phyloP scores from a whole-genome alignment of 2,329 filamentous ascomycete species.

The Colletotrichum sansevieriae region DNA sequence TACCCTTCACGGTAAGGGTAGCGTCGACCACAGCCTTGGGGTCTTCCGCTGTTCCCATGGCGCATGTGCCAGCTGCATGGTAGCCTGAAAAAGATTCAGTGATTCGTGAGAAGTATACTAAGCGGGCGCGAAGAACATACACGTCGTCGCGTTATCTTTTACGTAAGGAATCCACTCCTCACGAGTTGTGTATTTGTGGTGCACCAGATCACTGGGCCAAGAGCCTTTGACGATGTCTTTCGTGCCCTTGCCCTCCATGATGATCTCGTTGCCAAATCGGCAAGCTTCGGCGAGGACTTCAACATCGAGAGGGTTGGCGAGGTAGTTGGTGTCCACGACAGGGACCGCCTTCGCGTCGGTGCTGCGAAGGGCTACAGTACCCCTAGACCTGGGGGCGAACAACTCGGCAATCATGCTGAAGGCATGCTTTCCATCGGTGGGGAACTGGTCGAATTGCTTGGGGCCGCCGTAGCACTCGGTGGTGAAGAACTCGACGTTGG shows the following conservation, averaged over 20 bases:
- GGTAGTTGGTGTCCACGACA: constrained; percentile 69
- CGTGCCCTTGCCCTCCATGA: constrained; percentile 67
- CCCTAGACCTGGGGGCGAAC: constrained; percentile 69
- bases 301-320: constrained; percentile 69
- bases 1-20: constrained; percentile 65
- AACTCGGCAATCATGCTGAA: constrained; percentile 71
- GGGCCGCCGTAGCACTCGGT: constrained; percentile 73
- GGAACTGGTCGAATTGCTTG: constrained; percentile 68
- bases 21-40: constrained; percentile 65
- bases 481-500: constrained; percentile 73
- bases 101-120: not conserved
- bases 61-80: constrained; percentile 68
- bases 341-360: constrained; percentile 65
- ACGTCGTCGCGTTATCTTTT: constrained; percentile 70
- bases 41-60: constrained; percentile 62
- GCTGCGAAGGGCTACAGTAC: constrained; percentile 64
- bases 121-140: constrained; percentile 52
- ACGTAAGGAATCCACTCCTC: constrained; percentile 71
- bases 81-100: constrained; percentile 55
- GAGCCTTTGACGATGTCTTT: constrained; percentile 70
- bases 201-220: constrained; percentile 66
- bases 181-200: constrained; percentile 65
- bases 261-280: constrained; percentile 70
- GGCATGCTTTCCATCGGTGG: constrained; percentile 64
- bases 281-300: constrained; percentile 71